Percentiles rank a stretch among this genome's conserved stretches.
phyloP scores from a whole-genome alignment of 768 basidiomycete genomes.

The Phallus indusiatus region DNA sequence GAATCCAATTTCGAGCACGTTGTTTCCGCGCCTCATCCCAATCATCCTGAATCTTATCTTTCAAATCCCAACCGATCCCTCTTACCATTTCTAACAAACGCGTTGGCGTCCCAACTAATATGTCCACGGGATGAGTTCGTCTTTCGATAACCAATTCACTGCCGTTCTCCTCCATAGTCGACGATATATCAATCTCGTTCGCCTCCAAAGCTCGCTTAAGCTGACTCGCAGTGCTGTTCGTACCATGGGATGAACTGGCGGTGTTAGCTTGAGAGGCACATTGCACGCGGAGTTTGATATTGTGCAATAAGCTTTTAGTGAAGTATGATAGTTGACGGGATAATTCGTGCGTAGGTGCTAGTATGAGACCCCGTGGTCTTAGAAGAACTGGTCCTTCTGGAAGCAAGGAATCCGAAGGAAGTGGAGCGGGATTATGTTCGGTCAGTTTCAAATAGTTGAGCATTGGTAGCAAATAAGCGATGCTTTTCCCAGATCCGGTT shows the following conservation, averaged over 20 bases:
- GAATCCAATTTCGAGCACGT: slow-evolving; percentile 14
- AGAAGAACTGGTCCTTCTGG: slow-evolving; percentile 21
- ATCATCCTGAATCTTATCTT: slow-evolving; percentile 16
- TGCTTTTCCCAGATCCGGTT: slow-evolving; percentile 87
- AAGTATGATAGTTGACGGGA: slow-evolving; percentile 68
- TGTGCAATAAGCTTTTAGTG: slow-evolving; percentile 67
- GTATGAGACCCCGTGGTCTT: slow-evolving; percentile 68
- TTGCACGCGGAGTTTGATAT: slow-evolving; percentile 64
- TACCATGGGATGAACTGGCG: slow-evolving; percentile 18
- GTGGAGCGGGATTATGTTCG: slow-evolving; percentile 28
- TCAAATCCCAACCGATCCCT: slow-evolving; percentile 43
- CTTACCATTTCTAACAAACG: slow-evolving; percentile 52
- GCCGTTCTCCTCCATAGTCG: slow-evolving; percentile 10
- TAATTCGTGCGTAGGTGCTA: slow-evolving; percentile 87
- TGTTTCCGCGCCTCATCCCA: slow-evolving; percentile 17
- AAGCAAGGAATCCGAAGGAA: slow-evolving; percentile 1
- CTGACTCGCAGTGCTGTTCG: slow-evolving; percentile 34
- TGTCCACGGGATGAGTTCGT: slow-evolving; percentile 31
- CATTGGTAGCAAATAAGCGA: slow-evolving; percentile 82
- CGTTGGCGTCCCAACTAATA: slow-evolving; percentile 56
- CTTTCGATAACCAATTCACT: slow-evolving; percentile 18
- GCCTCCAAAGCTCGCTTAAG: slow-evolving; percentile 32
- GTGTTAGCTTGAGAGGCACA: slow-evolving; percentile 60
- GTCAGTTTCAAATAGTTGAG: slow-evolving; percentile 66
- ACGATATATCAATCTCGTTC: slow-evolving; percentile 8